Evolutionary conservation across 2,329 filamentous ascomycete species (phyloP).

Genomic region (Trichoderma cornu-damae): DNA sequence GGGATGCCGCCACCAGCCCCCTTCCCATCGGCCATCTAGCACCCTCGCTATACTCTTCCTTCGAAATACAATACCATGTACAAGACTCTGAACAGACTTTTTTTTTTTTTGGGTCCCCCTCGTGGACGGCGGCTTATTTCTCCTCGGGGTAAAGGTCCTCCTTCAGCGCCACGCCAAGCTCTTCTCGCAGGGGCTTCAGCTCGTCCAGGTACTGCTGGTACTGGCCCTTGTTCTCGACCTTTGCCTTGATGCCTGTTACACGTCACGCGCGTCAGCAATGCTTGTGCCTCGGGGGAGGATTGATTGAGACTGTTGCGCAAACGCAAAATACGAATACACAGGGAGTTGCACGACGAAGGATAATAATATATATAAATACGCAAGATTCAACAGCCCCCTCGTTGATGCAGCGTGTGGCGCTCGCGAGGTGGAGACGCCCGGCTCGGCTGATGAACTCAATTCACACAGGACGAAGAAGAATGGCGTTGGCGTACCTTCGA

Average conservation of each 20-base stretch:
- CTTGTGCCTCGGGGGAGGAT: neutral
- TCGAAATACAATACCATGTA: slow-evolving; percentile 34
- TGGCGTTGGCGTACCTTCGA: slow-evolving; percentile 70
- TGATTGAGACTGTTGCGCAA: neutral
- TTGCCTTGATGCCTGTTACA: slow-evolving; percentile 85
- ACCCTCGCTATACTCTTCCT: slow-evolving; percentile 25
- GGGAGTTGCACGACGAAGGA: neutral
- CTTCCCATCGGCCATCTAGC: slow-evolving; percentile 24
- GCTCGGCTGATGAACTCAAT: slow-evolving; percentile 3
- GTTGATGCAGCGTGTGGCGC: neutral
- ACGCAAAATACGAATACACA: too few relatives aligned
- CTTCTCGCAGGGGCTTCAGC: slow-evolving; percentile 87
- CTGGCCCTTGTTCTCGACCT: slow-evolving; percentile 97
- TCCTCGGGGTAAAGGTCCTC: slow-evolving; percentile 82
- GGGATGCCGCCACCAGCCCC: slow-evolving; percentile 30
- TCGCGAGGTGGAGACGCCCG: neutral
- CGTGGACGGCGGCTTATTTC: slow-evolving; percentile 32
- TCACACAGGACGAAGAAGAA: neutral
- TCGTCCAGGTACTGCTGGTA: slow-evolving; percentile 95
- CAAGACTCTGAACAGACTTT: slow-evolving; percentile 26
- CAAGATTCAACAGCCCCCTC: neutral
- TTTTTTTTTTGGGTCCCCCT: too few relatives aligned
- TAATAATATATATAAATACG: neutral
- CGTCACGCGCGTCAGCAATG: slow-evolving; percentile 8
- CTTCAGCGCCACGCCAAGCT: slow-evolving; percentile 86